Evolutionary conservation across 441 rosid species (phyloP), one percentile per base, ranked within the genome.

Genomic region (Pelargonium myrrhifolium): DNA sequence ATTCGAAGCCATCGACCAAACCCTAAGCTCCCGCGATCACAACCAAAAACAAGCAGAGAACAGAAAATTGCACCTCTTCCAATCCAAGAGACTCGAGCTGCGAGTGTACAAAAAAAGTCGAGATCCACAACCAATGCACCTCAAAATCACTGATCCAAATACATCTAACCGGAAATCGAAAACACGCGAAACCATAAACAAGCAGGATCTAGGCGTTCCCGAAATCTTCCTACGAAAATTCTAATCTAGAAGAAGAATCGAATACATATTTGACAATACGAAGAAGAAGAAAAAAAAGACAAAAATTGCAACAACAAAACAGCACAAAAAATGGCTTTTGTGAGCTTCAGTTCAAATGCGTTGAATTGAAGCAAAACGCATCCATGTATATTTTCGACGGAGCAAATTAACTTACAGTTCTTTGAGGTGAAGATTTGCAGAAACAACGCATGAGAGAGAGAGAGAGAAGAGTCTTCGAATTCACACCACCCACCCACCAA

Each of bases 1-100:
- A 87, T 75, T 79, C 35, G 91, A 85, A 78, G 91, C 94, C 99
- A 94, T 87, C 67, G 72, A 31, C 69, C 21, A 53, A 79, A 43
- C 51, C 80, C 76, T 59, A 72, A 79, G 62, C 65, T 64, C 42
- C 65, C 45, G 49, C 47, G 80, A 86, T 79, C 79, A 62, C 62
- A 7, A 22, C 18, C 3, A 28, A 28, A 28, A 28, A 28, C 31
- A 28, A 28, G 31, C 2, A 28, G 31, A 28, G 31, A 28, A 28
- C 31, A 3, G 31, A 43, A 47, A 72, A 43, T 58, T 2, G 64
- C 67, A 67, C 62, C 73, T 47, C 47, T 42, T 45, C 47, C 56
- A 17, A 55, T 28, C 55, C 42, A 45, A 71, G 70, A n/a, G 72
- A 64, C 66, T 72, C 62, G 76, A 80, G 84, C 86, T 65, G 67